Evolutionary conservation across 257 asterid species (phyloP).

Genomic region (Eustoma russellianum): DNA sequence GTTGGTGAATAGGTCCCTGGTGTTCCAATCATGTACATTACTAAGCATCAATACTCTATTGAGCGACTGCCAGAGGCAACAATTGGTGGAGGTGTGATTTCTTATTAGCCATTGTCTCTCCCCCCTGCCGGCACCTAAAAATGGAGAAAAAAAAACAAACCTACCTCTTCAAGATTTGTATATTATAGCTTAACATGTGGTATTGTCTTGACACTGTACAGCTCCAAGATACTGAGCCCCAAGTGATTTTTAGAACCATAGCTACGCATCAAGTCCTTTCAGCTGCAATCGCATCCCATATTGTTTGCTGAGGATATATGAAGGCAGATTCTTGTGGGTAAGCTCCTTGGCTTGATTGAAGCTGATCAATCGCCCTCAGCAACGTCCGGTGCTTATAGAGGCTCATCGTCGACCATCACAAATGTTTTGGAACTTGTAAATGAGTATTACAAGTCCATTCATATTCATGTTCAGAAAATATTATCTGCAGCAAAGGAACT

Average conservation of each 20-base stretch:
- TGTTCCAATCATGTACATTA: slow-evolving; percentile 92
- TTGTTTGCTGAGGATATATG: no score
- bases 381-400: no score
- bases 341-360: no score
- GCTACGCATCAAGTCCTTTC: not conserved
- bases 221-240: slow-evolving; percentile 59
- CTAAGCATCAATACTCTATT: slow-evolving; percentile 64
- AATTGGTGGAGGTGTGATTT: slow-evolving; percentile 67
- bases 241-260: not conserved
- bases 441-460: no score
- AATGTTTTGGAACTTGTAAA: no score
- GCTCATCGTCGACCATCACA: no score
- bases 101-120: not conserved
- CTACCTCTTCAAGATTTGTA: not conserved
- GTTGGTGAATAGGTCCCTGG: slow-evolving; percentile 64
- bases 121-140: not conserved
- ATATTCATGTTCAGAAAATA: no score
- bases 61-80: slow-evolving; percentile 96
- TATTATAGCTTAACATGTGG: not conserved
- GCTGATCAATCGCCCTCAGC: no score
- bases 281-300: no score
- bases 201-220: slow-evolving; percentile 25
- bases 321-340: no score
- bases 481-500: no score
- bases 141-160: no score